Evolutionary conservation across 2,329 filamentous ascomycete genomes (phyloP), one percentile per base, ranked within the genome.

Genomic region (Diaporthe velutina): DNA sequence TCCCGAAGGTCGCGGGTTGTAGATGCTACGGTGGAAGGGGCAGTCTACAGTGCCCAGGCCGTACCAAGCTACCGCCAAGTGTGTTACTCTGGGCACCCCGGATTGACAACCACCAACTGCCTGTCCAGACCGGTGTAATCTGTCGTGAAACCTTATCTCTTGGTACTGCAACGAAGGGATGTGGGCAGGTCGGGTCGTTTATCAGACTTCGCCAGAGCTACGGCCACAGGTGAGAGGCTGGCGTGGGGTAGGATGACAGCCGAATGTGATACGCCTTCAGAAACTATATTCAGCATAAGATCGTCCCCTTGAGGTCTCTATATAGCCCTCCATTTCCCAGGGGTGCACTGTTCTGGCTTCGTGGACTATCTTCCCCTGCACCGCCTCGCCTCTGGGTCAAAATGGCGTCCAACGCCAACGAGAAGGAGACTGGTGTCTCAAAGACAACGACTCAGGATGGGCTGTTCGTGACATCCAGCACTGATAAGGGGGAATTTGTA

Each of bases 91-190:
- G 30, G 61, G 30, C 13, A 50, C 22, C 61, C 15, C 45, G 1
- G 30, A 50, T 19, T 35, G 30, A n/a, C 30, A 50, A 4, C 30
- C 61, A 25, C 28, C 30, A 67, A 12, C 1, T 17, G 45, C 13
- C 45, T 38, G n/a, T 12, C 22, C 61, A 67, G 30, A 67, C 61
- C 45, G 61, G 45, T 48, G 61, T 38, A 12, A 48, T 50, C 7
- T 67, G 54, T 17, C 9, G 42, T 17, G 22, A n/a, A 38, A 52
- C 61, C 30, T 67, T 67, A 67, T 67, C 61, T 67, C 61, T 67
- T 67, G 61, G 61, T 67, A 52, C 19, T 38, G 45, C 61, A 25
- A n/a, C 17, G 33, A 48, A 52, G 45, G n/a, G 22, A 38, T 25
- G 61, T 35, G 28, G 28, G 42, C 42, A 38, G 45, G 30, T 25